Evolutionary conservation across 805 yeast genomes (phyloP).

Genomic region (Cyberlindnera xishuangbannaensis): DNA sequence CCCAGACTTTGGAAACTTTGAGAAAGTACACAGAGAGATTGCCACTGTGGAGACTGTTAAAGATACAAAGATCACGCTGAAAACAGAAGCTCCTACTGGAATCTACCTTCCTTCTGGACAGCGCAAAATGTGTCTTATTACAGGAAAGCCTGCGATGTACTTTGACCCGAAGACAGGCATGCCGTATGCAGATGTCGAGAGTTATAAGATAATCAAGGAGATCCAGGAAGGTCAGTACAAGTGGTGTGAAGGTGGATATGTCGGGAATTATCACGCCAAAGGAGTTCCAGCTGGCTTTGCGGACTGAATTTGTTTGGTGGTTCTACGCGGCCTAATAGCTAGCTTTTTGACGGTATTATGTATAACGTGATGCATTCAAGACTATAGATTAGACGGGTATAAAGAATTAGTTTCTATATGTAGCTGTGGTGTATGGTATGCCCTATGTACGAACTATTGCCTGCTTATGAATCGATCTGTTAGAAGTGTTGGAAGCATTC

Average conservation of each 20-base stretch:
- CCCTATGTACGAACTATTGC: not conserved
- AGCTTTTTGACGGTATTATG: too few relatives aligned
- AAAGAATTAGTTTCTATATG: too few relatives aligned
- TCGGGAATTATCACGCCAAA: constrained; percentile 61
- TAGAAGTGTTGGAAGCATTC: too few relatives aligned
- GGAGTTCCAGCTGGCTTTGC: constrained; percentile 85
- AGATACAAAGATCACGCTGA: constrained; percentile 44
- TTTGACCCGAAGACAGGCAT: constrained; percentile 86
- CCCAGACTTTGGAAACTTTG: constrained; percentile 58
- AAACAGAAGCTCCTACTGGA: constrained; percentile 71
- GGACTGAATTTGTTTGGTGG: too few relatives aligned
- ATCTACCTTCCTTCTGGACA: constrained; percentile 64
- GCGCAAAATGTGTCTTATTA: constrained; percentile 63
- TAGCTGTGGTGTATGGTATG: too few relatives aligned
- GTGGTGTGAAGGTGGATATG: constrained; percentile 47
- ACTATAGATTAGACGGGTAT: too few relatives aligned
- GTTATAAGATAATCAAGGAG: constrained; percentile 61
- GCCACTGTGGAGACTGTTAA: constrained; percentile 24
- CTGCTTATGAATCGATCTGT: not conserved
- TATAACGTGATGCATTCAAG: too few relatives aligned
- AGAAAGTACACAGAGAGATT: constrained; percentile 32
- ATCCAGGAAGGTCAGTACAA: constrained; percentile 48
- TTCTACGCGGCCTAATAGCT: too few relatives aligned
- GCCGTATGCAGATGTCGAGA: constrained; percentile 78
- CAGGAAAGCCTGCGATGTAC: constrained; percentile 75